Conservation (phyloP, 129 eudicot genomes). For the Chrysanthemum makinoi region DNA sequence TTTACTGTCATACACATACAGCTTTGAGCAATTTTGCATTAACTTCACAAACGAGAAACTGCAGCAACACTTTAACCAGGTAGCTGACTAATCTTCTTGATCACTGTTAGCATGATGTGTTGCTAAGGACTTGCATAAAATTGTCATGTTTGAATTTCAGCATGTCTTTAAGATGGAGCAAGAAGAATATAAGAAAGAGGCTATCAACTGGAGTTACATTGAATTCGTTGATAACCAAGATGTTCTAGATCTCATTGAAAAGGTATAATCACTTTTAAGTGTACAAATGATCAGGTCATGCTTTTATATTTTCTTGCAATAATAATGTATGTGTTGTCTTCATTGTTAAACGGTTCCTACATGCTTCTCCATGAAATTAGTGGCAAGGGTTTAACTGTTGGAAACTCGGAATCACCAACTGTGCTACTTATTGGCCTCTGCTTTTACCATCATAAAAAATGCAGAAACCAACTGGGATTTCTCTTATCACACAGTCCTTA, state of each 20-base stretch:
- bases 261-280: conserved; percentile 42
- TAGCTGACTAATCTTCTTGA: conserved; percentile 24
- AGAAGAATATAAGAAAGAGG: conserved; percentile 94
- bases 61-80: conserved; percentile 99
- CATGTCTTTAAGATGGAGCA: conserved; percentile 99
- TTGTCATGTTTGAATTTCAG: conserved; percentile 46
- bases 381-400: too few species aligned
- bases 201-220: conserved; percentile 97
- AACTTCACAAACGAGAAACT: conserved; percentile 98
- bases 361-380: too few species aligned
- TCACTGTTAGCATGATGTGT: conserved; percentile 14
- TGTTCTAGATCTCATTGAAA: conserved; percentile 98
- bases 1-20: conserved; percentile 40
- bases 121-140: conserved; percentile 17
- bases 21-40: conserved; percentile 99
- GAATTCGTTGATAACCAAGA: conserved; percentile 99
- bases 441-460: too few species aligned
- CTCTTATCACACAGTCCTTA: too few species aligned
- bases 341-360: too few species aligned
- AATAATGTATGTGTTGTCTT: too few species aligned
- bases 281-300: conserved; percentile 1
- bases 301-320: background rate
- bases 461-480: too few species aligned
- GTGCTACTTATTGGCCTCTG: too few species aligned
- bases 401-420: too few species aligned